Evolutionary conservation across 2,329 filamentous ascomycete species (phyloP).

Genomic region (Aspergillus candidus): DNA sequence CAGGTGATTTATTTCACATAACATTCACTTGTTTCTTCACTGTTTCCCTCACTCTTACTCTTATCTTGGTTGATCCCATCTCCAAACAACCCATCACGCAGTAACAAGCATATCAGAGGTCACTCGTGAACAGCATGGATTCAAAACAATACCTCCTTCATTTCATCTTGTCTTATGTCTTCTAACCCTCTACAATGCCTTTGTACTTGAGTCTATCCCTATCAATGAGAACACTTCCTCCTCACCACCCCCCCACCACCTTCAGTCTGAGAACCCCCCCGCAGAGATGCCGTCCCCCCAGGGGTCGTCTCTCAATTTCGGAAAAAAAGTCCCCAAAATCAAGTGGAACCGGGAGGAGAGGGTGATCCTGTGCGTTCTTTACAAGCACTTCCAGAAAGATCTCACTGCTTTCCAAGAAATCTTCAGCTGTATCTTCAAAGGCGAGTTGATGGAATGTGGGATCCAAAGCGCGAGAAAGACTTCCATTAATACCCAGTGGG

Average conservation of each 20-base stretch:
- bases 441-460: conserved; percentile 15
- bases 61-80: no score
- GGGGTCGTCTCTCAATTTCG: conserved; percentile 1
- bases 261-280: no score
- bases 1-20: not conserved
- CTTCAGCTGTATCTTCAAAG: conserved; percentile 23
- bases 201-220: no score
- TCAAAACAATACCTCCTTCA: not conserved
- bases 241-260: no score
- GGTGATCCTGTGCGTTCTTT: conserved; percentile 21
- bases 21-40: not conserved
- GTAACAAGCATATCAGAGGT: no score
- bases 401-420: conserved; percentile 11
- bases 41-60: not conserved
- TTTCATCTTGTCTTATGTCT: not conserved
- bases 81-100: no score
- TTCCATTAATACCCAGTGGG: conserved; percentile 16
- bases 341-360: conserved; percentile 15
- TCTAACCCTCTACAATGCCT: no score
- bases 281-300: not conserved
- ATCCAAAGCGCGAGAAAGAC: no score
- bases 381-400: conserved; percentile 17
- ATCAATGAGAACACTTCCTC: no score
- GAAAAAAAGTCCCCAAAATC: not conserved
- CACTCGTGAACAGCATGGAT: no score